Percentiles rank a stretch among this genome's conserved stretches.
Conservation (phyloP, 345 rosid species). For the Eutrema heterophyllum region DNA sequence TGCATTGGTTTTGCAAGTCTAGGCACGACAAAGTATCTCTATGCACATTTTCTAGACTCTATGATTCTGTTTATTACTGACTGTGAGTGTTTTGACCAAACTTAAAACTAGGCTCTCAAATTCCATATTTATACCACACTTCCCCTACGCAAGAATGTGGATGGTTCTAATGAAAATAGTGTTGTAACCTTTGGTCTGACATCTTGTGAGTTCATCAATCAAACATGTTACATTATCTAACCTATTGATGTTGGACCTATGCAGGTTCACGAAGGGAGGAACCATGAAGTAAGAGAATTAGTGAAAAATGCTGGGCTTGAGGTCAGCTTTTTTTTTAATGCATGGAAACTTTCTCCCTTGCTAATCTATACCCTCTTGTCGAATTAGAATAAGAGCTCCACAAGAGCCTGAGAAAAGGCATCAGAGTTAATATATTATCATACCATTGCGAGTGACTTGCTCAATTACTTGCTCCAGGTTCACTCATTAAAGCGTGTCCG, state of each 20-base stretch:
- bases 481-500: too few species aligned
- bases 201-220: neutral
- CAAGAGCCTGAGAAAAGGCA: too few species aligned
- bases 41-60: neutral
- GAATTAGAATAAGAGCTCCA: too few species aligned
- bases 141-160: neutral
- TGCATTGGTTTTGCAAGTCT: neutral
- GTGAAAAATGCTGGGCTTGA: conserved; percentile 93
- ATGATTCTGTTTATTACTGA: neutral
- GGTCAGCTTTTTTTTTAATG: conserved; percentile 66
- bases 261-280: conserved; percentile 98
- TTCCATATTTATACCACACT: neutral
- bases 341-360: too few species aligned
- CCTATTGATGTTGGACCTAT: neutral
- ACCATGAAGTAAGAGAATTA: conserved; percentile 92
- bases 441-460: too few species aligned
- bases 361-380: too few species aligned
- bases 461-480: too few species aligned
- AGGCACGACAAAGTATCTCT: neutral
- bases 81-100: neutral
- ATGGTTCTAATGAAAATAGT: neutral
- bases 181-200: neutral
- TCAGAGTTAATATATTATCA: too few species aligned
- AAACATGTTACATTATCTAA: neutral
- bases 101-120: neutral